phyloP scores from a whole-genome alignment of 2,329 filamentous ascomycete genomes.

The Fusarium napiforme region DNA sequence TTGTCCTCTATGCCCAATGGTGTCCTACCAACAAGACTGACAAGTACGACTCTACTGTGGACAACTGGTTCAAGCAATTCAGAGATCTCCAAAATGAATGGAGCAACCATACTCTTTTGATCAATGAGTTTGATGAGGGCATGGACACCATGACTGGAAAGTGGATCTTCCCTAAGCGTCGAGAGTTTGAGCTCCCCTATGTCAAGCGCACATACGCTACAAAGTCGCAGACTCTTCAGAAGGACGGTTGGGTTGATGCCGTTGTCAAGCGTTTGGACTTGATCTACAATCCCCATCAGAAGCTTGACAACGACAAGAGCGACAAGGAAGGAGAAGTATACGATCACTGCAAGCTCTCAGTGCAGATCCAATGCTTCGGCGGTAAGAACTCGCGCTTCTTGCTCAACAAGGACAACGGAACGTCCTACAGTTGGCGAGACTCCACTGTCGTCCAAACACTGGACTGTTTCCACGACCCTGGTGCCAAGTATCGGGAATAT shows the following conservation, averaged over 20 bases:
- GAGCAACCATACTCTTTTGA: constrained; percentile 36
- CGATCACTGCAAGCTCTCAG: constrained; percentile 56
- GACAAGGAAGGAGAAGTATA: constrained; percentile 30
- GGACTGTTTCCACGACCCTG: constrained; percentile 57
- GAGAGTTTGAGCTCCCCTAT: constrained; percentile 61
- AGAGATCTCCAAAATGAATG: constrained; percentile 48
- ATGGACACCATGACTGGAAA: constrained; percentile 58
- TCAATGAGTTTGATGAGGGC: constrained; percentile 51
- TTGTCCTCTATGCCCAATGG: constrained; percentile 62
- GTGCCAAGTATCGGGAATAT: constrained; percentile 41
- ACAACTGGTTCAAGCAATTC: constrained; percentile 55
- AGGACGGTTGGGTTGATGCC: constrained; percentile 52
- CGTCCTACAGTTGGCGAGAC: constrained; percentile 60
- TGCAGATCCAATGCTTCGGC: constrained; percentile 58
- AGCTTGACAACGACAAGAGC: constrained; percentile 8
- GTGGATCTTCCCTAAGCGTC: constrained; percentile 59
- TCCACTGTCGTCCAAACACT: constrained; percentile 52
- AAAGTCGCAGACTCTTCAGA: constrained; percentile 53
- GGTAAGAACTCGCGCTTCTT: constrained; percentile 56
- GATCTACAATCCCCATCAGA: constrained; percentile 30
- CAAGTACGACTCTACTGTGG: constrained; percentile 47
- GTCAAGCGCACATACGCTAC: constrained; percentile 59
- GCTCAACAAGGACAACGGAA: constrained; percentile 57
- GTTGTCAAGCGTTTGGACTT: constrained; percentile 30
- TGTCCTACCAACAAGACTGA: constrained; percentile 53